A percentile compares a stretch with the other conserved stretches of the same genome.
These are phyloP conservation scores for Tolypocladium ovalisporum DNA, from an alignment of 2,329 filamentous ascomycete species.

Conservation along the genomic window DNA sequence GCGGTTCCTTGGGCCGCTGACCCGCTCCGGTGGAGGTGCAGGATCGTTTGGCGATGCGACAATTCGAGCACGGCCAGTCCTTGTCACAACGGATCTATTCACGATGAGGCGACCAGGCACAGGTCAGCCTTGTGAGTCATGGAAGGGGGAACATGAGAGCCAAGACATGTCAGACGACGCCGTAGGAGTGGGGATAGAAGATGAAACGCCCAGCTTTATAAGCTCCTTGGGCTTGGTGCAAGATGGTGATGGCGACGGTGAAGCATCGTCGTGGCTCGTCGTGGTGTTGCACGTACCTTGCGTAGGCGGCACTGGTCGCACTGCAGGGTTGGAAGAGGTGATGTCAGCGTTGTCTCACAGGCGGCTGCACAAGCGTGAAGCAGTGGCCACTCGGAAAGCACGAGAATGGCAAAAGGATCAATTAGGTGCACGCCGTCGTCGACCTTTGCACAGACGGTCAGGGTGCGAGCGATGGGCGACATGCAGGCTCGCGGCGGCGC, in stretches of 20 bases:
- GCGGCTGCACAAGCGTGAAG: neutral
- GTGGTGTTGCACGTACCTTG: conserved; percentile 21
- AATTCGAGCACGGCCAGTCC: conserved; percentile 47
- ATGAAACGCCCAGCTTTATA: neutral
- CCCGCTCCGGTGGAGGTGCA: conserved; percentile 45
- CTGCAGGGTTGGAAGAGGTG: conserved; percentile 12
- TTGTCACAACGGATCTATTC: conserved; percentile 47
- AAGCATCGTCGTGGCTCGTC: neutral
- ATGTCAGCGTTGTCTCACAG: neutral
- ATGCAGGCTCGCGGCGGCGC: neutral
- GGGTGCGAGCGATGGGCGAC: neutral
- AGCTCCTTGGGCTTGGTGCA: neutral
- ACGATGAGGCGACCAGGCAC: neutral
- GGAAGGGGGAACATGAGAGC: neutral
- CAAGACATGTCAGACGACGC: neutral
- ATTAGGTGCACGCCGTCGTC: neutral
- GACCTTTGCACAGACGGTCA: neutral
- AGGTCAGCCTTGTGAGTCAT: neutral
- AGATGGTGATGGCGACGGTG: neutral
- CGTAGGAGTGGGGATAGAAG: no score
- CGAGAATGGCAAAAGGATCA: neutral
- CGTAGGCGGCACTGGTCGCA: conserved; percentile 33
- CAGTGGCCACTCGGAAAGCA: neutral
- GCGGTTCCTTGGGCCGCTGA: conserved; percentile 42
- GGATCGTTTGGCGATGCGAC: conserved; percentile 37